Evolutionary conservation across 805 yeast genomes (phyloP), one percentile per base, ranked within the genome.

Genomic region (Maudiozyma serrabonitensis): DNA sequence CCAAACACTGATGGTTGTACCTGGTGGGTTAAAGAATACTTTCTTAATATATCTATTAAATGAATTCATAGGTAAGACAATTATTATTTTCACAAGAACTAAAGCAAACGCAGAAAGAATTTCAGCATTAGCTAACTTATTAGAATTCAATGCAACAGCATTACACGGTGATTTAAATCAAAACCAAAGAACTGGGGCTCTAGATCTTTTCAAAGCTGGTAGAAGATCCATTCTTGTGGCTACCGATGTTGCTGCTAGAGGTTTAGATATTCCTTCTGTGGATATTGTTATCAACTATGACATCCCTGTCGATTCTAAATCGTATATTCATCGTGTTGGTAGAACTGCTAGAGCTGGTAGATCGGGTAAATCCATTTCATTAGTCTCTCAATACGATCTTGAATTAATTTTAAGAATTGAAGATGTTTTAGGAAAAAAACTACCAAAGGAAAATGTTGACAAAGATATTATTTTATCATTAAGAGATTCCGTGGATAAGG

Each of bases 311-410:
- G 93, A 85, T 62, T 85, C 91, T 5, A 87, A 85, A 64, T 87
- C 89, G 11, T 85, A 83, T 60, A 82, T 85, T 56, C 95, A 85
- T 65, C 74, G 95, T 68, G 96, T 90, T 34, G 97, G 97, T 50
- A 83, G 97, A 73, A 89, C 96, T 34, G 96, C 97, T 2, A 82
- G 96, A 67, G 95, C 95, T 0, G 95, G 96, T 18, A 77, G 89
- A 57, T 80, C 91, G 0, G 96, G 96, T 45, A 85, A 83, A 63
- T 86, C 96, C 2, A 75, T 90, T 16, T 84, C 95, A 2, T 71
- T 90, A 50, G 95, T 89, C 32, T 90, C 98, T 0, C 99, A 93
- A 67, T 93, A 93, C 64, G 99, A 93, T 66, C 73, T 93, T 52
- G 97, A 90, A 66, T 71, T 89, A 59, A 86, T 87, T 61, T 71